phyloP scores from a whole-genome alignment of 331 rosid species.

The Quercus lobata region DNA sequence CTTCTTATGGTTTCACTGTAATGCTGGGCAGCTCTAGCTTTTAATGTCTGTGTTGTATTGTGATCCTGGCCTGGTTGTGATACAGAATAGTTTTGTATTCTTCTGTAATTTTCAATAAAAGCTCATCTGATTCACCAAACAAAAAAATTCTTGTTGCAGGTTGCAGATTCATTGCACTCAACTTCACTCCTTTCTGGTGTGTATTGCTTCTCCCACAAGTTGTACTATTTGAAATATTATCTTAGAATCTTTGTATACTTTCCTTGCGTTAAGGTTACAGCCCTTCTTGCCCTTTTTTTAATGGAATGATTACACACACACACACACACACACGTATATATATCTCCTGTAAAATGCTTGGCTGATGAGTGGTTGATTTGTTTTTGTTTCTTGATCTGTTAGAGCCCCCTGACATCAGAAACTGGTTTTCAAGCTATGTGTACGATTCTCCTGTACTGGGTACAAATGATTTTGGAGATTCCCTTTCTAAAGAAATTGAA shows the following conservation, averaged over 20 bases:
- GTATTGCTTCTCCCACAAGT: slow-evolving; percentile 22
- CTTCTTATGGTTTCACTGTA: too few species aligned
- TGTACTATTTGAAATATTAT: not conserved
- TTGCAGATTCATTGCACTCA: slow-evolving; percentile 31
- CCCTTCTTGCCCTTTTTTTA: too few species aligned
- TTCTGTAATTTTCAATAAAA: too few species aligned
- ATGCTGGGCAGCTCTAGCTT: too few species aligned
- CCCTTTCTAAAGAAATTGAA: slow-evolving; percentile 19
- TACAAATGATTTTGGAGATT: slow-evolving; percentile 25
- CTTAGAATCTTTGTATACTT: not conserved
- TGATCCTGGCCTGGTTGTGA: too few species aligned
- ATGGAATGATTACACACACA: too few species aligned
- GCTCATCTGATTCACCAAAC: too few species aligned
- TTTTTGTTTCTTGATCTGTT: slow-evolving; percentile 3
- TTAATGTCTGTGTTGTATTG: too few species aligned
- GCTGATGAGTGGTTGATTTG: not conserved
- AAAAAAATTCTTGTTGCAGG: slow-evolving; percentile 9
- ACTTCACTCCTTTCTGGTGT: slow-evolving; percentile 54
- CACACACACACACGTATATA: fast-evolving
- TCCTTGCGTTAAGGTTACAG: too few species aligned
- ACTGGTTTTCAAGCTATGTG: slow-evolving; percentile 76
- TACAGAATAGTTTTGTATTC: too few species aligned
- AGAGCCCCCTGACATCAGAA: slow-evolving; percentile 74
- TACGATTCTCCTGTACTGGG: slow-evolving; percentile 59
- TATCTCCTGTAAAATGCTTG: not conserved